Conservation (phyloP, 2,329 filamentous ascomycete genomes). For the Phoma sp. region DNA sequence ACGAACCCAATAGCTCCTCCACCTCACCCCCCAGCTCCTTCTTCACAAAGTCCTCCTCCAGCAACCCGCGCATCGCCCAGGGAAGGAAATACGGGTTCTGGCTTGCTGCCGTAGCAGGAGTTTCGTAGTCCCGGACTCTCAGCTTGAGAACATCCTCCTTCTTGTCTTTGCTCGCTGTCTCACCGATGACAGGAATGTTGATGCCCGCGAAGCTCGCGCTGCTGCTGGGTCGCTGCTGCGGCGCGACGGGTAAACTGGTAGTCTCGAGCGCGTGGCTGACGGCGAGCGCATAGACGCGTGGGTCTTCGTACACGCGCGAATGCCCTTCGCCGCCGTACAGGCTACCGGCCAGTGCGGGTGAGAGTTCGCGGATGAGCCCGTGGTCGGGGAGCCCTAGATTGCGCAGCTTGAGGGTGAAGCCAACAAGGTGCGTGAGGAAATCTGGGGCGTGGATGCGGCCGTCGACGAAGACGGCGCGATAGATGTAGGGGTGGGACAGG, state of each 20-base stretch:
- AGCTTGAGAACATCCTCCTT: constrained; percentile 35
- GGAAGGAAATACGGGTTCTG: constrained; percentile 89
- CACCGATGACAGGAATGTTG: constrained; percentile 39
- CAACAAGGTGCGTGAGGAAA: constrained; percentile 91
- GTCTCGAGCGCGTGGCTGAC: constrained; percentile 57
- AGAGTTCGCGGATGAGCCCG: constrained; percentile 88
- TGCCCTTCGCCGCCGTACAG: constrained; percentile 93
- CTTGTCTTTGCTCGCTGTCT: constrained; percentile 20
- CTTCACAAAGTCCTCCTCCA: constrained; percentile 91
- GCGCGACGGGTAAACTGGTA: constrained; percentile 43
- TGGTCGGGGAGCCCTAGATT: constrained; percentile 94
- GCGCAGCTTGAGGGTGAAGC: constrained; percentile 89
- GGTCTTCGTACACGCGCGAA: constrained; percentile 89
- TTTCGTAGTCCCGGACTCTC: constrained; percentile 42
- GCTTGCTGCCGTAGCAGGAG: constrained; percentile 24
- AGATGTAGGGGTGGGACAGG: constrained; percentile 88
- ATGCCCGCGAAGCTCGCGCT: constrained; percentile 38
- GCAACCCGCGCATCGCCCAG: constrained; percentile 91
- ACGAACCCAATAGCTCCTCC: constrained; percentile 78
- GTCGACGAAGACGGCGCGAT: constrained; percentile 94
- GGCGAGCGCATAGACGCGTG: constrained; percentile 75
- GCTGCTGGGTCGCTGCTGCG: constrained; percentile 28
- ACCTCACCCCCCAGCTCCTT: constrained; percentile 80
- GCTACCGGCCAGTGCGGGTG: constrained; percentile 84
- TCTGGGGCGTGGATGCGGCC: constrained; percentile 89